Percentiles rank a stretch among this genome's conserved stretches.
Evolutionary conservation across 495 filamentous ascomycete species (phyloP).

Genomic region (Usnea hakonensis): DNA sequence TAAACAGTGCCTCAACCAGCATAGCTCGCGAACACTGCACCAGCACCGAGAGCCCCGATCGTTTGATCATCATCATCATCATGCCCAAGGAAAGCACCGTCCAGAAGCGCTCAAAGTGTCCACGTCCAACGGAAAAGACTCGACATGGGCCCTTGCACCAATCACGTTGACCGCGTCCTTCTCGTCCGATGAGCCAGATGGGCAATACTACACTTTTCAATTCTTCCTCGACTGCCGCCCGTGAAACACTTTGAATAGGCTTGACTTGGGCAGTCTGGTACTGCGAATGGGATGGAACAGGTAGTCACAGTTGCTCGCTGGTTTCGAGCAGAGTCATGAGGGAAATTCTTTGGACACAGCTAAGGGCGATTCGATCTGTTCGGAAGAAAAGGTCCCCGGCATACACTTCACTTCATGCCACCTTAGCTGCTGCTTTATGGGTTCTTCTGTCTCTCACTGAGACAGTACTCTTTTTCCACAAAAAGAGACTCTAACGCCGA

Average conservation of each 20-base stretch:
- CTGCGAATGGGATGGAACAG: neutral
- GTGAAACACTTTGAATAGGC: neutral
- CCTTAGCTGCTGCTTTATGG: neutral
- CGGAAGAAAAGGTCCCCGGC: neutral
- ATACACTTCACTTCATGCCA: neutral
- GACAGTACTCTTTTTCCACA: neutral
- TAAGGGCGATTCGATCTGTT: neutral
- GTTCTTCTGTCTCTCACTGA: neutral
- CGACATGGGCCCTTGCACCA: neutral
- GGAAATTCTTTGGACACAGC: neutral
- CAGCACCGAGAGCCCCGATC: neutral
- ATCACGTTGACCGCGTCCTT: neutral
- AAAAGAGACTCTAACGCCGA: neutral
- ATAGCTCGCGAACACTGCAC: neutral
- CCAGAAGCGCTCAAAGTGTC: neutral
- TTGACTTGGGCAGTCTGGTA: neutral
- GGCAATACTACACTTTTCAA: neutral
- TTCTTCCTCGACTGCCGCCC: neutral
- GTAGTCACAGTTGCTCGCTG: neutral
- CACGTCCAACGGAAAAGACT: neutral
- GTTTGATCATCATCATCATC: neutral
- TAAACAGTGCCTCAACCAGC: neutral
- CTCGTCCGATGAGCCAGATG: neutral
- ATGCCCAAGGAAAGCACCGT: neutral
- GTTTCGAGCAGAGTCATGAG: neutral